Base-by-base conservation (phyloP, 129 eudicot species). In the Centella asiatica region DNA sequence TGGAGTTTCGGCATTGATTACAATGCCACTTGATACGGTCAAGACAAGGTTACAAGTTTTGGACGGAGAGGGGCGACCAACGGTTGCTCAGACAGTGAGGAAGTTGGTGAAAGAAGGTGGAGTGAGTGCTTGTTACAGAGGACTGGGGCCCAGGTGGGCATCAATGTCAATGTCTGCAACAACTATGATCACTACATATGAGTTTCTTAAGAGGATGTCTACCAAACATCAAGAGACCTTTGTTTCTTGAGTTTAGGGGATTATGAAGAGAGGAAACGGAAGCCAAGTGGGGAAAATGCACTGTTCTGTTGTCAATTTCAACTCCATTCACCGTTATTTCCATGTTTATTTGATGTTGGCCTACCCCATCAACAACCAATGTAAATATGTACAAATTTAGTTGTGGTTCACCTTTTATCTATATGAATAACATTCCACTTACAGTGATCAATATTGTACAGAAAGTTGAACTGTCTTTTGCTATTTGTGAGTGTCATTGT, bases 61-160 rank as follows among this genome's bases (percentile, higher is more conserved):
- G 66, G 97, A 85, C 4, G 95, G 85, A 2, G 89, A 81, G 69
- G 73, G 89, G 36, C 23, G 72, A 40, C 78, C 72, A 0, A 80
- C 84, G 19, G 33, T 85, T 27, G 53, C 62, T 22, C 83, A 85
- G 29, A 89, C 90, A 1, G 71, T 83, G 64, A 76, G 73, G 72
- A 83, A 78, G 56, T 71, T 89, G 76, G 85, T 89, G 39, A 78
- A 78, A 80, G 95, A 85, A 79, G 97, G 97, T 40, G 97, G 97
- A 50, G 63, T 82, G 77, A 69, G 95, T 50, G 97, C 97, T 73
- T 89, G 97, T 72, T 89, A 89, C 66, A 72, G 92, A 72, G 97
- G 97, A 25, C 74, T 89, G 54, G 97, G 90, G 37, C 95, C 95
- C 13, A 76, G 97, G 63, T 89, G 95, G 95, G 97, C 90, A 47